Percentiles rank a stretch among this genome's conserved stretches.
Conservation (phyloP, 139 green algal species). For the Asterochloris erici region DNA sequence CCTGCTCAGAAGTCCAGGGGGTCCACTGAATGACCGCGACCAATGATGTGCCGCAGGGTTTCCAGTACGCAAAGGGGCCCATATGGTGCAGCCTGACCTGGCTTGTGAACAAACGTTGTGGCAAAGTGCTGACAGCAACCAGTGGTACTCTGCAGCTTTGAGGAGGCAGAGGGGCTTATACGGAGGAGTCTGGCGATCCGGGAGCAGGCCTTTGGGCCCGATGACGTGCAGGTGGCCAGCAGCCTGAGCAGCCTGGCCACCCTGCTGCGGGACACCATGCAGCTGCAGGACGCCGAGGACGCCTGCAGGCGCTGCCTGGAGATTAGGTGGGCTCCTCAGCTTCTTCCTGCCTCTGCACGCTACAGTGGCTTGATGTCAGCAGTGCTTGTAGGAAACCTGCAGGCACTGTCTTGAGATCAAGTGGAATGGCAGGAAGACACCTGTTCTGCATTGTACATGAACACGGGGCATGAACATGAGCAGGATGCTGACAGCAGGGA, state of each 20-base stretch:
- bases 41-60: too few species aligned
- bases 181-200: conserved; percentile 1
- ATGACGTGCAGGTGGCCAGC: neutral
- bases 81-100: too few species aligned
- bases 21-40: too few species aligned
- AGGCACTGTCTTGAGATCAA: neutral
- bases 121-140: neutral
- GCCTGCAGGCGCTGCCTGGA: conserved; percentile 5
- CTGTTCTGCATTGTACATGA: neutral
- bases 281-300: neutral
- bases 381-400: neutral
- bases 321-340: neutral
- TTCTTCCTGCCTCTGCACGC: neutral
- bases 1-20: too few species aligned
- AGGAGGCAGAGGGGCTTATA: conserved; percentile 14
- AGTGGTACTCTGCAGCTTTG: neutral
- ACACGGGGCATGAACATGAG: neutral
- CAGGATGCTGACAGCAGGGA: neutral
- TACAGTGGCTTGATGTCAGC: neutral
- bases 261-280: conserved; percentile 4
- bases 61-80: too few species aligned
- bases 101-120: neutral
- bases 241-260: conserved; percentile 11
- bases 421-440: neutral
- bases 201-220: conserved; percentile 13